Base-by-base conservation (phyloP, 495 filamentous ascomycete species). In the Podospora sp. region DNA sequence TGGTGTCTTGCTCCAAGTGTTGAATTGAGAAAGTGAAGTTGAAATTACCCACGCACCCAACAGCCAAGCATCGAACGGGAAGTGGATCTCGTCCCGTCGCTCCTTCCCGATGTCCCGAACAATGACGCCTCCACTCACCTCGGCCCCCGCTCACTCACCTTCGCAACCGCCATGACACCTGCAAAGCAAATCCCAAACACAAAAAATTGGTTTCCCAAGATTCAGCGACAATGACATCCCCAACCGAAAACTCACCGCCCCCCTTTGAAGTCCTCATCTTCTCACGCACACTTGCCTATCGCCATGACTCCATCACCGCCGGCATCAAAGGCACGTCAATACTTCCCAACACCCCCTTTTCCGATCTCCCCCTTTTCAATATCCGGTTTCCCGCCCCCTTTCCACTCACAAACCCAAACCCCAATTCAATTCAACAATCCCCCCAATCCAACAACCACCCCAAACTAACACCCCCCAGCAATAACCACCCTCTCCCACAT, bases 221-320 rank as follows among this genome's bases (percentile, higher is more conserved):
- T 11, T 6, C 9, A 2, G 2, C 40, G 14, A 55, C n/a, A 55
- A 26, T 55, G 52, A 22, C 20, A 2, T 11, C 24, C 52, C 11
- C 8, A 22, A 33, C 56, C 56, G 3, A 57, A 21, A 24, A 14
- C 21, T 33, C 56, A 55, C n/a, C 52, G 16, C 5, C 14, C 20
- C n/a, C 52, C 56, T 59, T 59, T 22, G 6, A 59, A 59, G 73
- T 79, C 24, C 73, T 81, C 59, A 52, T 78, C 57, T 78, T 80
- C 64, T 78, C 73, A 36, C 72, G 72, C 62, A 79, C 79, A 18
- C 59, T 63, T 0, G 74, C 62, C 18, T 80, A 78, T 59, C 72
- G 78, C 27, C 79, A 80, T 52, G 69, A 60, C 40, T 80, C 73
- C 35, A 81, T 79, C 63, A 73, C 78, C 1, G 67, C 75, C 11